Evolutionary conservation across 768 basidiomycete species (phyloP).

Genomic region (Butyriboletus loyo): DNA sequence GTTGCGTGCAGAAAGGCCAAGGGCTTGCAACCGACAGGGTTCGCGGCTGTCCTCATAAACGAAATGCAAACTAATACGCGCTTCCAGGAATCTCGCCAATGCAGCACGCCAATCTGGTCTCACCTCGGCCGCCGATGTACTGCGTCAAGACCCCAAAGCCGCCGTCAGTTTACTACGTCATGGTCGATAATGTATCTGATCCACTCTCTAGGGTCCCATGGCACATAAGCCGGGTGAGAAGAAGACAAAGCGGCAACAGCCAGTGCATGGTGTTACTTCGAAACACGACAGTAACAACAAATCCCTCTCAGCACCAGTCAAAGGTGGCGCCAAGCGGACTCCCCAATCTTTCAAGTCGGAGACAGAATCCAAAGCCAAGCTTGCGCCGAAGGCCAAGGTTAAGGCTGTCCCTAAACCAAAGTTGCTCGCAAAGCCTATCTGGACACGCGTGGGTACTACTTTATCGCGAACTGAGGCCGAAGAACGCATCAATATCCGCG

Average conservation of each 20-base stretch:
- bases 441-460: constrained; percentile 47
- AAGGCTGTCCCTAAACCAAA: constrained; percentile 33
- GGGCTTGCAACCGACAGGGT: constrained; percentile 62
- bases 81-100: constrained; percentile 37
- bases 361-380: constrained; percentile 14
- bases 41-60: constrained; percentile 16
- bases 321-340: constrained; percentile 6
- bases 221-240: constrained; percentile 23
- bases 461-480: constrained; percentile 49
- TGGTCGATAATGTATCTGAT: constrained; percentile 6
- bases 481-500: constrained; percentile 67
- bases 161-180: constrained; percentile 21
- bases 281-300: constrained; percentile 5
- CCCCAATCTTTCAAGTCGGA: constrained; percentile 9
- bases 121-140: constrained; percentile 38
- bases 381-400: constrained; percentile 19
- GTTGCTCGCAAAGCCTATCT: constrained; percentile 46
- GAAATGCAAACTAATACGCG: constrained; percentile 6
- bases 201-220: constrained; percentile 25
- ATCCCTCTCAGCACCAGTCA: constrained; percentile 10
- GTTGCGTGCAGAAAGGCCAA: constrained; percentile 59
- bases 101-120: constrained; percentile 38
- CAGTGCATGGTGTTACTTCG: background rate
- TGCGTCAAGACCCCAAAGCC: constrained; percentile 32
- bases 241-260: constrained; percentile 13